Conservation (phyloP, 805 yeast genomes). For the Kluyveromyces wickerhamii region DNA sequence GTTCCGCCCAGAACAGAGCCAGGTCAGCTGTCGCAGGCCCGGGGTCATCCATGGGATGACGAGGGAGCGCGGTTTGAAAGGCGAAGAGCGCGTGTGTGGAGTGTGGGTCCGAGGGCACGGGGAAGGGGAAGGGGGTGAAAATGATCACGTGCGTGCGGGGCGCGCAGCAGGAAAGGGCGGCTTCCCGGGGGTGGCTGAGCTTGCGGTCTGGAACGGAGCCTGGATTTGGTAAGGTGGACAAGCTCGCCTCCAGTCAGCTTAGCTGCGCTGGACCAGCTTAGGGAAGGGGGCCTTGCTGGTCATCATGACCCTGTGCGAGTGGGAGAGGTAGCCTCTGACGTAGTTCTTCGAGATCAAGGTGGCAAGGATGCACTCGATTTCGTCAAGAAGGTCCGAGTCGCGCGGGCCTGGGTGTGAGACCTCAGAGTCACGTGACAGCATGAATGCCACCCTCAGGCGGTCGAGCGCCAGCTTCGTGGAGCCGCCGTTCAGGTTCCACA, state of each 20-base stretch:
- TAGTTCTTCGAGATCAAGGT: conserved; percentile 50
- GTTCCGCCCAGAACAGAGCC: too few relatives aligned
- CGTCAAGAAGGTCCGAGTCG: conserved; percentile 37
- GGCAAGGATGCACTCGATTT: conserved; percentile 63
- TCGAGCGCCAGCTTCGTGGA: conserved; percentile 15
- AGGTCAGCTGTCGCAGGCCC: too few relatives aligned
- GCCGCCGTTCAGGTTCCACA: conserved; percentile 16
- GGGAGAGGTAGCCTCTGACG: conserved; percentile 78
- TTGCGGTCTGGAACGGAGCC: background rate
- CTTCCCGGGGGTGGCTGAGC: too few relatives aligned
- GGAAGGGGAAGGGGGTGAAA: too few relatives aligned
- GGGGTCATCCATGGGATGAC: too few relatives aligned
- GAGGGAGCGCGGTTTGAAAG: too few relatives aligned
- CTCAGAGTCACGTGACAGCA: conserved; percentile 5
- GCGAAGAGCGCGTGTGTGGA: too few relatives aligned
- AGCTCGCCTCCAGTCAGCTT: background rate
- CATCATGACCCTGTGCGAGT: conserved; percentile 64
- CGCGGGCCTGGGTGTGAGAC: too few relatives aligned
- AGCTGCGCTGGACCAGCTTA: conserved; percentile 12
- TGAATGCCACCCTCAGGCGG: conserved; percentile 8
- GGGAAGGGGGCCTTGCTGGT: conserved; percentile 76
- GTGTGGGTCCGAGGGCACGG: too few relatives aligned
- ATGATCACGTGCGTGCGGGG: too few relatives aligned
- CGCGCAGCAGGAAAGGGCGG: too few relatives aligned
- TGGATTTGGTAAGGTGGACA: background rate